A percentile compares a stretch with the other conserved stretches of the same genome.
These are phyloP conservation scores for Rhizopus microsporus DNA, from an alignment of 371 early-diverging fungal genomes.

Conservation along the genomic window DNA sequence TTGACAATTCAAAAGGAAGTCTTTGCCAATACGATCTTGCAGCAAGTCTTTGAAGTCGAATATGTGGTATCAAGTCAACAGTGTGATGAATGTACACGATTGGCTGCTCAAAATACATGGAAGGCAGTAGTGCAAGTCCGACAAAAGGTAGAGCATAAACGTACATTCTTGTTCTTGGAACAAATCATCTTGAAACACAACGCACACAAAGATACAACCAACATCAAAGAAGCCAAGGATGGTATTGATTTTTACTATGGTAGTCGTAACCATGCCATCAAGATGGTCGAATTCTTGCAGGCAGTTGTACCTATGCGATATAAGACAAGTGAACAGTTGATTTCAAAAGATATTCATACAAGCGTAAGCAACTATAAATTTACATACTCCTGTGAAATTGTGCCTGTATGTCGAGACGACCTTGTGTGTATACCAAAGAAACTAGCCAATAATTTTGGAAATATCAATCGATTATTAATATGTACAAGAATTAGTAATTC, in stretches of 20 bases:
- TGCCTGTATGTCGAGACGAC: conserved; percentile 98
- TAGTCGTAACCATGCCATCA: conserved; percentile 89
- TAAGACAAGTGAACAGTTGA: conserved; percentile 95
- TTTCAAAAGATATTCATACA: conserved; percentile 95
- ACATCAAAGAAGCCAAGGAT: conserved; percentile 97
- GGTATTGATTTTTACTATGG: conserved; percentile 99
- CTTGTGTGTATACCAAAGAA: conserved; percentile 88
- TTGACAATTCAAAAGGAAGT: conserved; percentile 98
- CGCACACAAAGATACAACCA: conserved; percentile 95
- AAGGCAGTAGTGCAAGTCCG: conserved; percentile 98
- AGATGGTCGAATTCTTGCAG: conserved; percentile 95
- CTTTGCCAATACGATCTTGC: conserved; percentile 92
- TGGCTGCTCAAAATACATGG: conserved; percentile 99
- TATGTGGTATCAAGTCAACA: conserved; percentile 92
- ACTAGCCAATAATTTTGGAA: conserved; percentile 81
- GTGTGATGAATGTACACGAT: conserved; percentile 97
- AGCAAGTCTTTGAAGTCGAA: conserved; percentile 97
- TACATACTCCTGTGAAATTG: conserved; percentile 89
- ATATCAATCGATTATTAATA: conserved; percentile 81
- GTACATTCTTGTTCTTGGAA: conserved; percentile 98
- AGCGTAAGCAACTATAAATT: conserved; percentile 96
- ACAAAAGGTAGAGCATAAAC: conserved; percentile 97
- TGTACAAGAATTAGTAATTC: conserved; percentile 87
- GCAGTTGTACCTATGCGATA: conserved; percentile 85
- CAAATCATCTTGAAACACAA: conserved; percentile 98